Conservation (phyloP, 2,329 filamentous ascomycete genomes). For the Lecanicillium sp. region DNA sequence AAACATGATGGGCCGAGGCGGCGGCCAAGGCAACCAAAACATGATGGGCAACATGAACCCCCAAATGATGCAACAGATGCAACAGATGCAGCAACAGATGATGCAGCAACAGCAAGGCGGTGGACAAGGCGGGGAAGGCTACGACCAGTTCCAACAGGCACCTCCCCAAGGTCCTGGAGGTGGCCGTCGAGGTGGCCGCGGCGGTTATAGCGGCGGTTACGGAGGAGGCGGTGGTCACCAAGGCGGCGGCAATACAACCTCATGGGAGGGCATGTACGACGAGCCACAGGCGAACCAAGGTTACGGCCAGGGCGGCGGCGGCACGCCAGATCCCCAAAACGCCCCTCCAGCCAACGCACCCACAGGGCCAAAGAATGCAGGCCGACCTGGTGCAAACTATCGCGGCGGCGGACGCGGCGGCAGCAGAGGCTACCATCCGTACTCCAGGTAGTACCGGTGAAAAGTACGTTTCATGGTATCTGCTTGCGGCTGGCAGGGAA, state of each 20-base stretch:
- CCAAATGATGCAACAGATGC: slow-evolving; percentile 49
- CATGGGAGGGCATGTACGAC: slow-evolving; percentile 98
- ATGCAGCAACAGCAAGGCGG: slow-evolving; percentile 21
- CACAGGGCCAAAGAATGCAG: slow-evolving; percentile 92
- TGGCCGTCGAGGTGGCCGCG: slow-evolving; percentile 7
- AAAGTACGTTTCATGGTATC: too few relatives aligned
- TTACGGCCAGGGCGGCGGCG: slow-evolving; percentile 31
- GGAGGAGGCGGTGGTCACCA: slow-evolving; percentile 18
- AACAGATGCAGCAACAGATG: slow-evolving; percentile 32
- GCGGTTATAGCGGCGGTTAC: slow-evolving; percentile 9
- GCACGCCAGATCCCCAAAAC: slow-evolving; percentile 34
- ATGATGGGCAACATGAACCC: slow-evolving; percentile 37
- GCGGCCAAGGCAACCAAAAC: slow-evolving; percentile 24
- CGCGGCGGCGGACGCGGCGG: slow-evolving; percentile 77
- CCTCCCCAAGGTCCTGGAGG: slow-evolving; percentile 5
- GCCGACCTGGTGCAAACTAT: slow-evolving; percentile 86
- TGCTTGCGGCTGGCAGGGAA: too few relatives aligned
- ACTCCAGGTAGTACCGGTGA: slow-evolving; percentile 32
- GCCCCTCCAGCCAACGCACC: slow-evolving; percentile 56
- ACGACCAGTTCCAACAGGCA: slow-evolving; percentile 11
- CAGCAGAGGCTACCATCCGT: slow-evolving; percentile 72
- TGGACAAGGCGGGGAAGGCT: slow-evolving; percentile 16
- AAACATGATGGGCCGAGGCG: slow-evolving; percentile 40
- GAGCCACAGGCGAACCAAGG: slow-evolving; percentile 66
- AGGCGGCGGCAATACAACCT: slow-evolving; percentile 59